Percentiles rank a stretch among this genome's conserved stretches.
Evolutionary conservation across 352 stramenopile genomes (phyloP).

Genomic region (Phytophthora nicotianae): DNA sequence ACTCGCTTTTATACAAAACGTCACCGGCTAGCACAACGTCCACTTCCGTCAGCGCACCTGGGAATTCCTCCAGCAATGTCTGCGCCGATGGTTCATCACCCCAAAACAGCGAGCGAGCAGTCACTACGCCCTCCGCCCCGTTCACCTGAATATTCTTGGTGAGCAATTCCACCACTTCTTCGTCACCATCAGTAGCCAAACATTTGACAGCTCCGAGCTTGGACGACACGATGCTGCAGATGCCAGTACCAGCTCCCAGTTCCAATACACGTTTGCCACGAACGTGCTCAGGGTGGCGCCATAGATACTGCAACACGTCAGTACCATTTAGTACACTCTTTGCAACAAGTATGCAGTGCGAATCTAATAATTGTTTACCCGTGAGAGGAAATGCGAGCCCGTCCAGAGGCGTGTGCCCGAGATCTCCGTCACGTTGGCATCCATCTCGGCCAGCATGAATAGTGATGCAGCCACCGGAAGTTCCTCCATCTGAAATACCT

Average conservation of each 20-base stretch:
- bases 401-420: constrained; percentile 80
- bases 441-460: constrained; percentile 70
- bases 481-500: constrained; percentile 68
- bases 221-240: constrained; percentile 70
- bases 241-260: constrained; percentile 71
- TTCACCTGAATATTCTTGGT: constrained; percentile 59
- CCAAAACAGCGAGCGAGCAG: constrained; percentile 57
- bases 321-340: constrained; percentile 5
- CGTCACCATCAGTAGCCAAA: constrained; percentile 72
- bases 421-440: constrained; percentile 71
- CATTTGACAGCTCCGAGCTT: constrained; percentile 54
- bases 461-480: constrained; percentile 56
- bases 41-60: constrained; percentile 32
- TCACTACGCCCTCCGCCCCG: constrained; percentile 26
- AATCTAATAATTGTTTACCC: constrained; percentile 20
- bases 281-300: constrained; percentile 49
- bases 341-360: constrained; percentile 1
- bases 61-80: constrained; percentile 38
- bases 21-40: constrained; percentile 75
- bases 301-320: constrained; percentile 47
- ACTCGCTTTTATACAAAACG: constrained; percentile 77
- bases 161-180: constrained; percentile 58
- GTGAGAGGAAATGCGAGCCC: constrained; percentile 66
- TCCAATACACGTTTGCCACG: constrained; percentile 60
- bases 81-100: constrained; percentile 48